Percentiles rank a stretch among this genome's conserved stretches.
phyloP scores from a whole-genome alignment of 768 basidiomycete genomes.

The Lentinula guzmanii region DNA sequence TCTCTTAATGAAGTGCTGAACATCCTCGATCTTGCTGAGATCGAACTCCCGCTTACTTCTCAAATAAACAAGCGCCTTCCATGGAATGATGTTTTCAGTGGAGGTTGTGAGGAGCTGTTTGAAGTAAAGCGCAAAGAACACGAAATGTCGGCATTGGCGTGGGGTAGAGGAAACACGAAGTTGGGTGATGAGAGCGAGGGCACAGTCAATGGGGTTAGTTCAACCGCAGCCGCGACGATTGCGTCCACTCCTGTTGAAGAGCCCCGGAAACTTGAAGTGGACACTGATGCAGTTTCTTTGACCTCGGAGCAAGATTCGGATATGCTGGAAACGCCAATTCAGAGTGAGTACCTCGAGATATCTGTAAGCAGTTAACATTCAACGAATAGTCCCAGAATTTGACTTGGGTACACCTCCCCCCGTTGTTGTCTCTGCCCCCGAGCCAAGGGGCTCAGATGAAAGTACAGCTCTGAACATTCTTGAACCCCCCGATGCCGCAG shows the following conservation, averaged over 20 bases:
- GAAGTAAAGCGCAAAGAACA: constrained; percentile 39
- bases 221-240: background rate
- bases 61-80: constrained; percentile 40
- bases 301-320: constrained; percentile 24
- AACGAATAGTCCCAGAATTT: background rate
- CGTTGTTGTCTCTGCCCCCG: background rate
- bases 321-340: constrained; percentile 13
- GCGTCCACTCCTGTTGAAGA: background rate
- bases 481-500: background rate
- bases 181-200: background rate
- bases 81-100: constrained; percentile 36
- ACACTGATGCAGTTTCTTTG: background rate
- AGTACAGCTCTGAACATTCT: background rate
- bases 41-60: constrained; percentile 47
- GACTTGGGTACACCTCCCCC: background rate
- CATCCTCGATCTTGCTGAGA: constrained; percentile 32
- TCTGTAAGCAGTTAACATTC: constrained; percentile 21
- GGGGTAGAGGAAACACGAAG: background rate
- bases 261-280: background rate
- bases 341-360: constrained; percentile 8
- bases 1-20: constrained; percentile 44
- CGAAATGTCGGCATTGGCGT: constrained; percentile 8
- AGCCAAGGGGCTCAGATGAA: background rate
- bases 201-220: background rate
- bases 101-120: constrained; percentile 43